Base-by-base conservation (phyloP, 805 yeast genomes). In the Ogataea corticis region DNA sequence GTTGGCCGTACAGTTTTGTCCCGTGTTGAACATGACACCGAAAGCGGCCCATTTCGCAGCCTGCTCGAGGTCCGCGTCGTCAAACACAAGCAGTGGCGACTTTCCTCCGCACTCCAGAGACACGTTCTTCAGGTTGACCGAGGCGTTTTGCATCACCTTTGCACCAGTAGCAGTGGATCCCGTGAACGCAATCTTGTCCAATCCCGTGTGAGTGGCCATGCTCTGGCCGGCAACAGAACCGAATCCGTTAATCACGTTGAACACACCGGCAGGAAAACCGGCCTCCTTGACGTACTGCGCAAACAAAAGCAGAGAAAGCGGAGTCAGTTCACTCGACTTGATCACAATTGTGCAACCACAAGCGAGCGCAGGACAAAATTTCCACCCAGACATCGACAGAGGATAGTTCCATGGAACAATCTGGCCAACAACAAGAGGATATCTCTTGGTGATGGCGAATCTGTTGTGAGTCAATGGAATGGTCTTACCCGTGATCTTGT, bases 291-390 rank as follows among this genome's bases (percentile, higher is more conserved):
- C 79, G 43, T 80, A 65, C 19, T 69, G 68, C 31, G 85, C 89
- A 48, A 85, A 71, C 54, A 74, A 70, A 52, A 85, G 75, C 53
- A 83, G 70, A 19, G 89, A 79, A 55, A 86, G 72, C 11, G 94
- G 94, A 6, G 92, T 85, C 54, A 82, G 69, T 67, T 87, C 94
- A 45, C 89, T 83, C 2, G 88, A 76, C 66, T 86, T 86, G 63
- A 86, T 75, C 36, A 86, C 80, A 37, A 84, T 76, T 12, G 80
- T 75, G 66, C 87, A 85, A 44, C 94, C 94, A 42, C 87, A 83
- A 33, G 91, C 89, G 52, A 86, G 68, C 9, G 95, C 94, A 17
- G 92, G 92, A 21, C 86, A 88, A 59, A 86, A 71, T 65, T 86
- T 85, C 94, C 94, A 86, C 18, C 86, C 74, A 13, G 85, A 81